phyloP scores from a whole-genome alignment of 768 basidiomycete genomes.

The Phanerochaete carnosa region DNA sequence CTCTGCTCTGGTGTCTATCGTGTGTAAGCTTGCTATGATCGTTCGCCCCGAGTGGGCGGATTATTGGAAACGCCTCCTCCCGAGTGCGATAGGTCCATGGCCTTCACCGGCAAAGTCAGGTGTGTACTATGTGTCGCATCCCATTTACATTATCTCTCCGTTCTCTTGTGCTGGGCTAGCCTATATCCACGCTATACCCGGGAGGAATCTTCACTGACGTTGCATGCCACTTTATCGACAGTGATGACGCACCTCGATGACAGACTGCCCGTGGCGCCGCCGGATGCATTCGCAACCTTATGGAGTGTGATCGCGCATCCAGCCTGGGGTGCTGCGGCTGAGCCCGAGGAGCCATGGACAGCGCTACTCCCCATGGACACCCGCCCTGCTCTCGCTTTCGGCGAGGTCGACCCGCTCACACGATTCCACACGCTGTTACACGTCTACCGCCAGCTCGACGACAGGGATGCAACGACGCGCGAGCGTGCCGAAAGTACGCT shows the following conservation, averaged over 20 bases:
- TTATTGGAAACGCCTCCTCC: constrained; percentile 85
- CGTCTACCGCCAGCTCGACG: constrained; percentile 59
- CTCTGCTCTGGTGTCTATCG: constrained; percentile 52
- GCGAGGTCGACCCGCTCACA: constrained; percentile 54
- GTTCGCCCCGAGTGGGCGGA: constrained; percentile 87
- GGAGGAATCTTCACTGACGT: not conserved
- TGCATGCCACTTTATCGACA: constrained; percentile 3
- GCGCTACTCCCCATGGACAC: constrained; percentile 46
- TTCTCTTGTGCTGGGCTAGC: too few relatives aligned
- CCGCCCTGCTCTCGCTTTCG: constrained; percentile 58
- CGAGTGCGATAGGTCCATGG: constrained; percentile 60
- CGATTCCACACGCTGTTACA: constrained; percentile 51
- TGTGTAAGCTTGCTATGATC: constrained; percentile 58
- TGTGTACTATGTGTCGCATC: constrained; percentile 25
- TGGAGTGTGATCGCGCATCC: constrained; percentile 54
- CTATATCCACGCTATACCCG: not conserved
- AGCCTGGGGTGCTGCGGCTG: constrained; percentile 58
- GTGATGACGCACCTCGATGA: constrained; percentile 53
- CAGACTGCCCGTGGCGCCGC: constrained; percentile 72
- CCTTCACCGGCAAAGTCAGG: constrained; percentile 38
- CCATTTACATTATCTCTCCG: too few relatives aligned
- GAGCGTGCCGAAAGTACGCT: constrained; percentile 69
- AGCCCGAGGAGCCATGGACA: constrained; percentile 29
- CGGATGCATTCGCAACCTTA: constrained; percentile 70
- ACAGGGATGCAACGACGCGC: constrained; percentile 48